Conservation (phyloP, 805 yeast species). For the Candida incommunis region DNA sequence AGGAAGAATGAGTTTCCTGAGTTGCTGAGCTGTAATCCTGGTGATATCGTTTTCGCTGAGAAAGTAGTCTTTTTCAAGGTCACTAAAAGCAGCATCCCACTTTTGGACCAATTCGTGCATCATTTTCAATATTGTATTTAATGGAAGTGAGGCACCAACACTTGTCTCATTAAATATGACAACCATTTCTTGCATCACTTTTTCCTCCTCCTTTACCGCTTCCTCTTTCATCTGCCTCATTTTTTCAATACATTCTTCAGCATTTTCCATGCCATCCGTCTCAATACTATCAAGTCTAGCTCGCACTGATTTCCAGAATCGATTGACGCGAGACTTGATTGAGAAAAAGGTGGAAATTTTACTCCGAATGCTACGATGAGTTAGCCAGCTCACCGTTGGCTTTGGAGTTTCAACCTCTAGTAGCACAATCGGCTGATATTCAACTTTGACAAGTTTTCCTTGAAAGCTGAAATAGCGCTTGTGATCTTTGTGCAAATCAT, state of each 20-base stretch:
- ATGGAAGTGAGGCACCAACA: constrained; percentile 51
- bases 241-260: constrained; percentile 49
- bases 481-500: constrained; percentile 72
- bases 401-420: constrained; percentile 70
- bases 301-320: constrained; percentile 60
- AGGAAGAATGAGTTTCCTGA: constrained; percentile 59
- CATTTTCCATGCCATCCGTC: constrained; percentile 54
- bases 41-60: constrained; percentile 92
- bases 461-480: constrained; percentile 73
- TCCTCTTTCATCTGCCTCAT: constrained; percentile 43
- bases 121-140: constrained; percentile 55
- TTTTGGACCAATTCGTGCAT: constrained; percentile 70
- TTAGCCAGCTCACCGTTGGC: constrained; percentile 54
- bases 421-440: constrained; percentile 59
- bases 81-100: constrained; percentile 77
- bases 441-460: constrained; percentile 65
- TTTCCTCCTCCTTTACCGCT: constrained; percentile 36
- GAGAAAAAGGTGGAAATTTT: constrained; percentile 48
- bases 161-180: constrained; percentile 38
- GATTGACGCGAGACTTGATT: constrained; percentile 37
- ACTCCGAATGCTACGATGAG: constrained; percentile 50
- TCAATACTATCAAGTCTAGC: constrained; percentile 66
- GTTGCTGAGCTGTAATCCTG: constrained; percentile 75
- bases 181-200: constrained; percentile 32
- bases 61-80: constrained; percentile 61